Evolutionary conservation across 805 yeast species (phyloP).

Genomic region (Metschnikowia arizonensis): DNA sequence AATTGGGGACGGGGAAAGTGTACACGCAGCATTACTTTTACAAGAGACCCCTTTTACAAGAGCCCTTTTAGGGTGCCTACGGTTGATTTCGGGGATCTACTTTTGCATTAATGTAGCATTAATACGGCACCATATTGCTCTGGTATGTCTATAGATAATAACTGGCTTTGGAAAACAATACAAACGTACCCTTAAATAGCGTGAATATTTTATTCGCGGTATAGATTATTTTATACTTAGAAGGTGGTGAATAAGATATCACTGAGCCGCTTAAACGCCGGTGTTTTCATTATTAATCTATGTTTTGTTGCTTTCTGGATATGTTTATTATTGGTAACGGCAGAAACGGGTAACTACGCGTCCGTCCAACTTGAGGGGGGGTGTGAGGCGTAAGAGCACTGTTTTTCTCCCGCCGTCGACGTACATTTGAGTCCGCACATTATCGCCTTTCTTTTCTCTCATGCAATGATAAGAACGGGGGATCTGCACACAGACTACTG

Average conservation of each 20-base stretch:
- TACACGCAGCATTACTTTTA: not conserved
- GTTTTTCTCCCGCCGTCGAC: not conserved
- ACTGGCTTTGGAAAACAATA: no score
- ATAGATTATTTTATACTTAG: no score
- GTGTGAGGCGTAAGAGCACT: not conserved
- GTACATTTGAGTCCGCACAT: not conserved
- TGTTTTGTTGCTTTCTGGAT: no score
- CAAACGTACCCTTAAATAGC: no score
- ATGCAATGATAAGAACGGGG: not conserved
- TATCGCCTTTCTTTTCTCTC: not conserved
- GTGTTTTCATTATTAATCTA: not conserved
- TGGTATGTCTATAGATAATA: no score
- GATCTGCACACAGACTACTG: not conserved
- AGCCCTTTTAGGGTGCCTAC: no score
- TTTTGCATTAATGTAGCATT: not conserved
- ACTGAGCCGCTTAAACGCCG: not conserved
- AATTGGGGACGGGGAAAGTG: not conserved
- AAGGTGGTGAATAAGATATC: no score
- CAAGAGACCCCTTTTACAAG: no score
- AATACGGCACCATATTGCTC: not conserved
- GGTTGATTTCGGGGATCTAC: no score
- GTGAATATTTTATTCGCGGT: no score
- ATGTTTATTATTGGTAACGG: not conserved
- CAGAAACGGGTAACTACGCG: not conserved
- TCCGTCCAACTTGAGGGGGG: no score